Evolutionary conservation across 805 yeast genomes (phyloP), one percentile per base, ranked within the genome.

Genomic region (Saccharomycopsis fermentans): DNA sequence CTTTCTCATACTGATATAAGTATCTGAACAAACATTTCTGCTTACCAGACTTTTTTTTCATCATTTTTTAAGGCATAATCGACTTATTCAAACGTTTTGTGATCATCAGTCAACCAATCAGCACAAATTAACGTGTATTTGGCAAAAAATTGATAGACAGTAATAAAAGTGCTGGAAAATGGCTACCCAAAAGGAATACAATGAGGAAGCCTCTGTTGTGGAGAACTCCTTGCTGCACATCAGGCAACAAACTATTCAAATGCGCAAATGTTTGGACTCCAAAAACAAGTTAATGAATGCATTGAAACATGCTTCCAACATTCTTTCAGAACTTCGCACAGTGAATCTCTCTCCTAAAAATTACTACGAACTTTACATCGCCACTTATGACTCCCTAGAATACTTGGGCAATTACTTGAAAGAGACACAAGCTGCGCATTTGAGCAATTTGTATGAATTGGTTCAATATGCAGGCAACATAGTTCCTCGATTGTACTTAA

Each of bases 391-490:
- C 71, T 86, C 95, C 0, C 73, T 94, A 68, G 85, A 86, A 39
- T 71, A 78, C 47, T 74, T 94, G 39, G 80, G 90, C 0, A 72
- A 74, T 6, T 87, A 83, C 66, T 73, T 94, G 61, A 77, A 79
- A 57, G 87, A 81, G 32, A 80, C 80, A 58, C 91, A 89, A 67
- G 82, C 84, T 12, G 89, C 86, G 67, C 70, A 73, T 74, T 73
- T 94, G 57, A 88, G 96, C 0, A 98, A 94, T 68, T 77, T 94
- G 56, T 94, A 94, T 69, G 98, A 92, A 66, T 76, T 91, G 69
- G 97, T 92, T 4, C 98, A 94, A 70, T 94, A 94, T 68, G 90
- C 96, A 1, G 96, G 97, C 1, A 92, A 90, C 68, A 87, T 94
- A 27, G 78, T 94, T 16, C 99, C 99, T 1, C 78, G 99, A 59